Percentiles rank a stretch among this genome's conserved stretches.
Evolutionary conservation across 23 red algal genomes (phyloP).

Genomic region (Agarophyton chilense): DNA sequence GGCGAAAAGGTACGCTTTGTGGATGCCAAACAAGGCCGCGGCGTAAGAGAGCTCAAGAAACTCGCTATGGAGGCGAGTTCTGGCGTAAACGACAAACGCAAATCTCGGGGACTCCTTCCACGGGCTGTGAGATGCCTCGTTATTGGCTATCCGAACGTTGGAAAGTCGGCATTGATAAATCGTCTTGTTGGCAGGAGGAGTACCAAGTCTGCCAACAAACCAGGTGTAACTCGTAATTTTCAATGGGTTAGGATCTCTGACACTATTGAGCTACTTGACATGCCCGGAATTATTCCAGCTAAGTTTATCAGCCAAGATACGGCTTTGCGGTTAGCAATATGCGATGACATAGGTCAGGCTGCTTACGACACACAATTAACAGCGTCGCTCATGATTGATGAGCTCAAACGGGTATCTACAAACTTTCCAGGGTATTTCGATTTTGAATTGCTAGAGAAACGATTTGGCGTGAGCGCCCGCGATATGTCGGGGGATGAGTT

Average conservation of each 20-base stretch:
- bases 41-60: slow-evolving; percentile 70
- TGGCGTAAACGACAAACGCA: slow-evolving; percentile 83
- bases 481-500: slow-evolving; percentile 69
- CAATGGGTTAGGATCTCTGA: slow-evolving; percentile 92
- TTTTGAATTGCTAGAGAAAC: slow-evolving; percentile 47
- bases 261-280: slow-evolving; percentile 93
- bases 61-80: slow-evolving; percentile 64
- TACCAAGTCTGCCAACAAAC: slow-evolving; percentile 88
- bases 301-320: slow-evolving; percentile 84
- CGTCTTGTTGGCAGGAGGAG: slow-evolving; percentile 75
- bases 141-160: slow-evolving; percentile 98
- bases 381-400: slow-evolving; percentile 74
- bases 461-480: slow-evolving; percentile 42
- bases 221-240: slow-evolving; percentile 90
- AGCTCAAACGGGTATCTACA: slow-evolving; percentile 44
- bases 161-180: slow-evolving; percentile 98
- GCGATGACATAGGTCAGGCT: slow-evolving; percentile 95
- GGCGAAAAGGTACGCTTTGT: slow-evolving; percentile 69
- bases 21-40: slow-evolving; percentile 78
- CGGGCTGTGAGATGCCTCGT: slow-evolving; percentile 79
- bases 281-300: slow-evolving; percentile 94
- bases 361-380: slow-evolving; percentile 91
- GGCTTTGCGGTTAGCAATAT: slow-evolving; percentile 82
- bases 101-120: slow-evolving; percentile 77
- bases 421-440: slow-evolving; percentile 54